Conservation (phyloP, 257 asterid species). For the Craterostigma plantagineum region DNA sequence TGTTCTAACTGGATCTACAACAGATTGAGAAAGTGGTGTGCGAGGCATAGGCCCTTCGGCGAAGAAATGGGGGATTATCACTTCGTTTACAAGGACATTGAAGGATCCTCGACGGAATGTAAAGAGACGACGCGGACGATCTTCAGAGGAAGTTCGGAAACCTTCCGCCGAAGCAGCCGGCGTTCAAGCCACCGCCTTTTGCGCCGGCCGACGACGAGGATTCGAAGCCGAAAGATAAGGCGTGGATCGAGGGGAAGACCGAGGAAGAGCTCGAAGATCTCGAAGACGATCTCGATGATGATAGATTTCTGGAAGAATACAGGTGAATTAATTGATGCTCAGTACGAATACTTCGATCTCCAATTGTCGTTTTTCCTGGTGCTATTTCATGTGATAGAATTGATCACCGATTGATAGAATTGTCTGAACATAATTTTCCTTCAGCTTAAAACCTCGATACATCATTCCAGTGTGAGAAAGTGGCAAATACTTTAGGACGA, state of each 20-base stretch:
- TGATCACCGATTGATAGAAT: no score
- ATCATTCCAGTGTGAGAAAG: no score
- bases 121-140: no score
- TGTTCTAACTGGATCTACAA: no score
- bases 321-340: slow-evolving; percentile 21
- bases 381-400: no score
- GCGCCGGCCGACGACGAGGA: slow-evolving; percentile 47
- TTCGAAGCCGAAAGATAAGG: slow-evolving; percentile 49
- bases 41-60: slow-evolving; percentile 6
- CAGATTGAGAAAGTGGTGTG: no score
- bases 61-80: slow-evolving; percentile 79
- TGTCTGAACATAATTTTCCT: no score
- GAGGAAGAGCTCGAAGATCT: slow-evolving; percentile 88
- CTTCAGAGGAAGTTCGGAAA: slow-evolving; percentile 80
- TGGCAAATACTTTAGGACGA: no score
- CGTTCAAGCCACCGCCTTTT: slow-evolving; percentile 66
- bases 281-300: slow-evolving; percentile 85
- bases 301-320: slow-evolving; percentile 75
- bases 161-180: slow-evolving; percentile 50
- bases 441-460: no score
- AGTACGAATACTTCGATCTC: no score
- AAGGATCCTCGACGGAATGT: slow-evolving; percentile 87
- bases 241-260: slow-evolving; percentile 61
- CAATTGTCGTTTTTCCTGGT: no score
- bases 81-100: slow-evolving; percentile 75